Evolutionary conservation across 495 filamentous ascomycete genomes (phyloP).

Genomic region (Aspergillus taichungensis): DNA sequence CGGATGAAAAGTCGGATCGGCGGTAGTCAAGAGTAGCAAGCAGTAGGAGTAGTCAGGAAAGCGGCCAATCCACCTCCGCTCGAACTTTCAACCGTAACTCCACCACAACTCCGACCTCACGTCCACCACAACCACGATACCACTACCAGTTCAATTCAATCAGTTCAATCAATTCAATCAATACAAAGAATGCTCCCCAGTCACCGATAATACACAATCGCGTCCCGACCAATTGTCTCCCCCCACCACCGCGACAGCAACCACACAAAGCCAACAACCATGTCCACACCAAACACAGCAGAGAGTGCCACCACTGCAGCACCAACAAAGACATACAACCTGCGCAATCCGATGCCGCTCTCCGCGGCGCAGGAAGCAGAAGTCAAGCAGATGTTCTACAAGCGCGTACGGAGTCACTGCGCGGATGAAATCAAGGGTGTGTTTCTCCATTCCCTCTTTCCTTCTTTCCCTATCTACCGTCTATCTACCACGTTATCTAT

Average conservation of each 20-base stretch:
- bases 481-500: background rate
- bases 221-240: background rate
- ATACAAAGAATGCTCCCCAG: too few relatives aligned
- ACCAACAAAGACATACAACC: slow-evolving; percentile 24
- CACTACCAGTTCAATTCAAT: too few relatives aligned
- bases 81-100: too few relatives aligned
- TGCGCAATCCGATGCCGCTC: slow-evolving; percentile 81
- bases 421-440: slow-evolving; percentile 79
- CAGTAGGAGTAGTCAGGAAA: too few relatives aligned
- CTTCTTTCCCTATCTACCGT: background rate
- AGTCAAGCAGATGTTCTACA: slow-evolving; percentile 84
- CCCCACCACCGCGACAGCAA: slow-evolving; percentile 9
- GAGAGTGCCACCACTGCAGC: background rate
- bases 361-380: slow-evolving; percentile 85
- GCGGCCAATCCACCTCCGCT: too few relatives aligned
- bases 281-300: slow-evolving; percentile 1
- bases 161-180: too few relatives aligned
- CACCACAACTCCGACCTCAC: too few relatives aligned
- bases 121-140: too few relatives aligned
- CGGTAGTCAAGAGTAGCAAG: too few relatives aligned
- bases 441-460: slow-evolving; percentile 7
- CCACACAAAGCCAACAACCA: slow-evolving; percentile 5
- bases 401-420: slow-evolving; percentile 70
- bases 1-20: too few relatives aligned
- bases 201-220: background rate